Evolutionary conservation across 2,329 filamentous ascomycete species (phyloP).

Genomic region (Microcyclosporella mali): DNA sequence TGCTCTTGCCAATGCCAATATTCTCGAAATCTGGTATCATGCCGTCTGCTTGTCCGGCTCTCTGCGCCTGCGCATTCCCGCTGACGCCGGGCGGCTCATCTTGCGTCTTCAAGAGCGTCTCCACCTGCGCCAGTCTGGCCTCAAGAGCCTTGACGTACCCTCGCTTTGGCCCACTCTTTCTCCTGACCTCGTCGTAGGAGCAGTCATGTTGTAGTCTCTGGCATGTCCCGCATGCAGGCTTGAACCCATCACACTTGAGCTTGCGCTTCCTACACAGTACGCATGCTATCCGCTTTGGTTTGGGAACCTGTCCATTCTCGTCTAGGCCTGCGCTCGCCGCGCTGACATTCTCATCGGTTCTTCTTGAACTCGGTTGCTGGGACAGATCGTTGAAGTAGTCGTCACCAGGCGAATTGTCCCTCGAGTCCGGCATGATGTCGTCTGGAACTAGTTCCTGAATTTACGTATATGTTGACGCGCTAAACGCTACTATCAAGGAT

Average conservation of each 20-base stretch:
- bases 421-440: conserved; percentile 17
- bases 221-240: conserved; percentile 84
- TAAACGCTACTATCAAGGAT: no score
- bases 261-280: conserved; percentile 91
- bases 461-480: no score
- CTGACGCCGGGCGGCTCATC: conserved; percentile 19
- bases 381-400: conserved; percentile 55
- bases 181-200: conserved; percentile 84
- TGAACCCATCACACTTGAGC: conserved; percentile 77
- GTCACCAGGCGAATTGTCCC: conserved; percentile 22
- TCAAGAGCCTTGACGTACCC: conserved; percentile 93
- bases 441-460: no score
- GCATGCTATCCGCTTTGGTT: conserved; percentile 82
- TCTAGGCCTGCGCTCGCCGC: conserved; percentile 35
- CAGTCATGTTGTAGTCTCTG: conserved; percentile 79
- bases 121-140: conserved; percentile 79
- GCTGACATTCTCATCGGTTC: conserved; percentile 35
- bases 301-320: conserved; percentile 31
- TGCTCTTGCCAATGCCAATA: conserved; percentile 12
- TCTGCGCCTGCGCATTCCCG: background rate
- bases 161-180: conserved; percentile 90
- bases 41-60: background rate
- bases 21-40: conserved; percentile 19
- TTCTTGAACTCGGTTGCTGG: conserved; percentile 35
- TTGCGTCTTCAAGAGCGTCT: conserved; percentile 79